Conservation (phyloP, 2,329 filamentous ascomycete species). For the Talaromyces sp. region DNA sequence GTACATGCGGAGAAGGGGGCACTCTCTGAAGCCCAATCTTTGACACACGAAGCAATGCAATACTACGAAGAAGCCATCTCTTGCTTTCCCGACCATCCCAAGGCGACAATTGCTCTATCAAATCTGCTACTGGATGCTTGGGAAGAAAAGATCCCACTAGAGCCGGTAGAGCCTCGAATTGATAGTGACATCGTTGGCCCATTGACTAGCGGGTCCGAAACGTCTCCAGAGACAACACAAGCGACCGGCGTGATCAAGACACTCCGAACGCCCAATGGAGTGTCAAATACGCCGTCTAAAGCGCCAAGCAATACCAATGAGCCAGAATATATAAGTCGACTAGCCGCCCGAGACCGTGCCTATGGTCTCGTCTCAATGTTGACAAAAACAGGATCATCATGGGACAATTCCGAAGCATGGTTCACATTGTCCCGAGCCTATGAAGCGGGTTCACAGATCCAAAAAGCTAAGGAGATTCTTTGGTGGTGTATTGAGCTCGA, state of each 20-base stretch:
- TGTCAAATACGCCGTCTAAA: conserved; percentile 16
- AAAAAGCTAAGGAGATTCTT: conserved; percentile 85
- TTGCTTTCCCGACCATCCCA: conserved; percentile 73
- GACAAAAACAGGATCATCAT: conserved; percentile 80
- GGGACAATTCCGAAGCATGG: conserved; percentile 94
- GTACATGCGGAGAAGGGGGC: conserved; percentile 74
- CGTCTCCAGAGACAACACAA: not conserved
- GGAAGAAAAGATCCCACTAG: conserved; percentile 46
- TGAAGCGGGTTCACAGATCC: conserved; percentile 77
- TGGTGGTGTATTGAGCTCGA: conserved; percentile 99
- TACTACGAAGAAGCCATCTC: conserved; percentile 80
- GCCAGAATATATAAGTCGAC: conserved; percentile 59
- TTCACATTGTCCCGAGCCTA: conserved; percentile 81
- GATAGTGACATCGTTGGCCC: conserved; percentile 27
- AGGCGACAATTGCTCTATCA: conserved; percentile 76
- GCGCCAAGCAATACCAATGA: not conserved
- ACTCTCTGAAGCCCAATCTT: conserved; percentile 59
- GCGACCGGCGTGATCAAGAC: conserved; percentile 4
- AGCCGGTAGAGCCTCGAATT: conserved; percentile 30
- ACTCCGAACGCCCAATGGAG: not conserved
- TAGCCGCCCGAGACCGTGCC: conserved; percentile 87
- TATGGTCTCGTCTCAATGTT: conserved; percentile 77
- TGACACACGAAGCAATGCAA: conserved; percentile 66
- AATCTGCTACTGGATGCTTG: conserved; percentile 86
- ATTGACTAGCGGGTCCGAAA: conserved; percentile 18